These are phyloP conservation scores for Penicillium cosmopolitanum DNA, from an alignment of 495 filamentous ascomycete genomes.

Conservation along the genomic window DNA sequence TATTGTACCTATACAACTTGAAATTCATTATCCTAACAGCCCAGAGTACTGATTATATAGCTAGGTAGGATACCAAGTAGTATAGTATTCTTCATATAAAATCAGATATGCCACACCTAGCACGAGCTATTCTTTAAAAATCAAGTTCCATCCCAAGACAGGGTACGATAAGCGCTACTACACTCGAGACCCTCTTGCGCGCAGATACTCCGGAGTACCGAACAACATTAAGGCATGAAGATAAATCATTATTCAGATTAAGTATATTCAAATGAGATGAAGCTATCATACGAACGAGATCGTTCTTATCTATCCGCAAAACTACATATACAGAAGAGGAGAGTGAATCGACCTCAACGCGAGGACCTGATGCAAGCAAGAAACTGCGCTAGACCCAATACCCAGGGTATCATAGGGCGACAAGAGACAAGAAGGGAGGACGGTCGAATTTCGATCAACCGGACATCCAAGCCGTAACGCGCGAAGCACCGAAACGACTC, in stretches of 20 bases:
- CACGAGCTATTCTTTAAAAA: too few relatives aligned
- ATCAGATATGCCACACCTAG: too few relatives aligned
- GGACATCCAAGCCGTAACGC: slow-evolving; percentile 87
- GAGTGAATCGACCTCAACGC: not conserved
- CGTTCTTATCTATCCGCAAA: not conserved
- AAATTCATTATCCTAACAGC: too few relatives aligned
- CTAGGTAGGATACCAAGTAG: too few relatives aligned
- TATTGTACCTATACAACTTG: too few relatives aligned
- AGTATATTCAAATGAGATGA: not conserved
- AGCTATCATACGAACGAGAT: not conserved
- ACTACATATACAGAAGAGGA: not conserved
- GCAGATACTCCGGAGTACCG: not conserved
- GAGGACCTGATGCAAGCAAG: not conserved
- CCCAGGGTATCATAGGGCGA: not conserved
- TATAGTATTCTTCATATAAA: too few relatives aligned
- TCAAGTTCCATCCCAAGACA: too few relatives aligned
- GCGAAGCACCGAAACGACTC: slow-evolving; percentile 78
- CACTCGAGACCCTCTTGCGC: too few relatives aligned
- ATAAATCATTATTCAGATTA: not conserved
- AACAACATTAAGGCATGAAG: not conserved
- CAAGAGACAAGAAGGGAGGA: not conserved
- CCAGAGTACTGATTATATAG: too few relatives aligned
- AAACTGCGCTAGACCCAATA: not conserved
- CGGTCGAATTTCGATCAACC: slow-evolving; percentile 48
- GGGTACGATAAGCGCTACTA: too few relatives aligned